These are phyloP conservation scores for Populus deltoides DNA, from an alignment of 345 rosid species.

Conservation along the genomic window DNA sequence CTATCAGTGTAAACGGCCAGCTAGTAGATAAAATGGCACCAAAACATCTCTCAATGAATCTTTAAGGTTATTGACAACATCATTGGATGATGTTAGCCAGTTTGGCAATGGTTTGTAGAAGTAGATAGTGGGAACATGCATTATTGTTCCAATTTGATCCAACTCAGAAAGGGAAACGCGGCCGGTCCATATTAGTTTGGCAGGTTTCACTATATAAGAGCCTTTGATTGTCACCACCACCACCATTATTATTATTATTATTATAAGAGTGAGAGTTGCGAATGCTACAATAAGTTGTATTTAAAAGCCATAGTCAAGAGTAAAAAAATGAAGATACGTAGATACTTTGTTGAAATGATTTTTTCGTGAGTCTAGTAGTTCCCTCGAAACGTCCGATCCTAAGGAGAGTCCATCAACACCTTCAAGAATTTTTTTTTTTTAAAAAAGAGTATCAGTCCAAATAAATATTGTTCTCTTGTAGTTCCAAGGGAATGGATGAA, in stretches of 20 bases:
- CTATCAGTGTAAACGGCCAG: constrained; percentile 55
- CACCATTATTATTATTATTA: not conserved
- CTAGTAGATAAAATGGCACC: constrained; percentile 54
- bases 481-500: not conserved
- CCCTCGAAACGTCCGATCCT: not conserved
- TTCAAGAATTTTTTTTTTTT: too few relatives aligned
- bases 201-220: constrained; percentile 37
- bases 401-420: not conserved
- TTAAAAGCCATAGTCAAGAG: not conserved
- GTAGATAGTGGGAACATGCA: constrained; percentile 61
- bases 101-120: constrained; percentile 40
- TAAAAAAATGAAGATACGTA: too few relatives aligned
- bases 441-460: not conserved
- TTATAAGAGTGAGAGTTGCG: not conserved
- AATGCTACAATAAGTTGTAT: not conserved
- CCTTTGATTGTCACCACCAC: constrained; percentile 20
- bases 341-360: not conserved
- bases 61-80: constrained; percentile 32
- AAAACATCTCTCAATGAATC: constrained; percentile 38
- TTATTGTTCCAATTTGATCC: constrained; percentile 54
- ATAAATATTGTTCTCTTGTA: too few relatives aligned
- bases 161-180: constrained; percentile 40
- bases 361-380: not conserved
- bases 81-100: constrained; percentile 16
- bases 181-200: constrained; percentile 41